phyloP scores from a whole-genome alignment of 768 basidiomycete species.

The Trametopsis cervina region DNA sequence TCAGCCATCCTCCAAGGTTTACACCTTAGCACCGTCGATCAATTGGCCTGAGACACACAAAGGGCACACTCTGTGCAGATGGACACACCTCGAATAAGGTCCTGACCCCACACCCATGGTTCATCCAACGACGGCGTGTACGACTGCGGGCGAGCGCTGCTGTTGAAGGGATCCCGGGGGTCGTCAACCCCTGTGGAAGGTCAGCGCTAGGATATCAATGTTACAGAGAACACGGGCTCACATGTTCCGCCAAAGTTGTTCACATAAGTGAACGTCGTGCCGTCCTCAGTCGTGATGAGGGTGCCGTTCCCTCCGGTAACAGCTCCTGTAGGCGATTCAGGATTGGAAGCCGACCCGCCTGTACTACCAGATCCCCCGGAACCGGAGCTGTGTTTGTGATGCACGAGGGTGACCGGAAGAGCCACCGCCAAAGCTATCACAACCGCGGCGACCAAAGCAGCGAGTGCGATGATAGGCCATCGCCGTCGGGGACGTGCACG shows the following conservation, averaged over 20 bases:
- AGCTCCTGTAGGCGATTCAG: slow-evolving; percentile 21
- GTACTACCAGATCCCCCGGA: not conserved
- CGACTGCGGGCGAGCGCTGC: slow-evolving; percentile 66
- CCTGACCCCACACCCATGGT: slow-evolving; percentile 62
- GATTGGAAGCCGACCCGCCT: slow-evolving; percentile 11
- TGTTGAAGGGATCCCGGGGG: slow-evolving; percentile 70
- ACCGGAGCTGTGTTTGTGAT: slow-evolving; percentile 11
- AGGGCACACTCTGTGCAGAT: slow-evolving; percentile 1
- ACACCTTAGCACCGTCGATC: slow-evolving; percentile 30
- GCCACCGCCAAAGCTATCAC: slow-evolving; percentile 22
- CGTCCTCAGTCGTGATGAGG: slow-evolving; percentile 52
- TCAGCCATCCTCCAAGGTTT: slow-evolving; percentile 74
- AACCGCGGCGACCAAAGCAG: slow-evolving; percentile 13
- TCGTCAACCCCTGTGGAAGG: slow-evolving; percentile 50
- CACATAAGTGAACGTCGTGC: slow-evolving; percentile 64
- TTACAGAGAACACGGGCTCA: slow-evolving; percentile 28
- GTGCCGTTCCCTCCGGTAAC: slow-evolving; percentile 65
- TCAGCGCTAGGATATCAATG: not conserved
- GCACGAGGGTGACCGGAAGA: slow-evolving; percentile 20
- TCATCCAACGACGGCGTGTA: slow-evolving; percentile 80
- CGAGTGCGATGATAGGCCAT: slow-evolving; percentile 8
- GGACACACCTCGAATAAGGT: slow-evolving; percentile 45
- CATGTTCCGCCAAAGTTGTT: slow-evolving; percentile 73
- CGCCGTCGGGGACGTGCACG: not conserved
- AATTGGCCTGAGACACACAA: not conserved